Conservation (phyloP, 2,329 filamentous ascomycete species). For the Periconia sp. region DNA sequence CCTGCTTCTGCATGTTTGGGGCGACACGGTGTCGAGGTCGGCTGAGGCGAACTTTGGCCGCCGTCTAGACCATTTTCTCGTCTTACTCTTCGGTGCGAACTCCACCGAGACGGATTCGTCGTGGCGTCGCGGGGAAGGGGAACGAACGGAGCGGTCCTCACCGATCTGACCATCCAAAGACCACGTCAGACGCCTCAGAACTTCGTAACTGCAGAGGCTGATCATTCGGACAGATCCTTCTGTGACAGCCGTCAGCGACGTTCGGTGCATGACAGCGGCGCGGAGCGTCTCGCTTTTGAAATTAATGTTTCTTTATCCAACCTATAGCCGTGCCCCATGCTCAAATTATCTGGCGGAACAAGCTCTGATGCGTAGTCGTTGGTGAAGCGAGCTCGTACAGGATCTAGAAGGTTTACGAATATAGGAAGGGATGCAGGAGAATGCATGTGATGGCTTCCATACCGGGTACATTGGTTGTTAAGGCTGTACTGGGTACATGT, state of each 20-base stretch:
- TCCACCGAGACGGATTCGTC: not conserved
- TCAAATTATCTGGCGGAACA: not conserved
- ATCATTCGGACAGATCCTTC: not conserved
- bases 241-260: not conserved
- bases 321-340: not conserved
- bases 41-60: not conserved
- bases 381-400: constrained; percentile 4
- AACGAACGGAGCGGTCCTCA: not conserved
- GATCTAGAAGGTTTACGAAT: constrained; percentile 18
- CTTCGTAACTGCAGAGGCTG: not conserved
- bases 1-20: too few relatives aligned
- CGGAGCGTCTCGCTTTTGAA: constrained; percentile 6
- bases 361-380: not conserved
- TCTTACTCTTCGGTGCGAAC: not conserved
- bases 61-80: not conserved
- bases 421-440: constrained; percentile 1
- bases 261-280: constrained; percentile 4
- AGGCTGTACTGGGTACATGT: not conserved
- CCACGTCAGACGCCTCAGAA: not conserved
- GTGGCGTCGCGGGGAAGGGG: not conserved
- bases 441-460: constrained; percentile 8
- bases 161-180: not conserved
- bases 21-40: not conserved
- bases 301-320: constrained; percentile 13
- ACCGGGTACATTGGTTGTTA: constrained; percentile 4